phyloP scores from a whole-genome alignment of 345 rosid genomes.

The Kandelia obovata region DNA sequence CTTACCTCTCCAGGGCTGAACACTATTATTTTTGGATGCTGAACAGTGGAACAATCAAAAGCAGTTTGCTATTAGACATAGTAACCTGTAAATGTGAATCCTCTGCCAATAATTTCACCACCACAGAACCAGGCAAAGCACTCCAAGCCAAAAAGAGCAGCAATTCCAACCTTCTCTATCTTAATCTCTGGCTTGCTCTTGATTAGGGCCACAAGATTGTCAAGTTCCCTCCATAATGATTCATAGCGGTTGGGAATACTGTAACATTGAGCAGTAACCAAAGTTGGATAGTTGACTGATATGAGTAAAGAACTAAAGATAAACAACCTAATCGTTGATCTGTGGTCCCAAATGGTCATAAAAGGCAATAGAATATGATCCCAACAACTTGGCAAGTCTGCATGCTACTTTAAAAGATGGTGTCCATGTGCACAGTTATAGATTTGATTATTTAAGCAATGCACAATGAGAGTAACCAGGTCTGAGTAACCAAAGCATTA shows the following conservation, averaged over 20 bases:
- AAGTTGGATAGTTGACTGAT: not conserved
- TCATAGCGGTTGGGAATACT: slow-evolving; percentile 14
- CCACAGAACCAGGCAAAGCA: slow-evolving; percentile 23
- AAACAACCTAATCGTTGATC: too few relatives aligned
- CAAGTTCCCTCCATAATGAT: slow-evolving; percentile 15
- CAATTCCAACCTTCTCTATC: slow-evolving; percentile 12
- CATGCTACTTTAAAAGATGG: too few relatives aligned
- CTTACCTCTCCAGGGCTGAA: too few relatives aligned
- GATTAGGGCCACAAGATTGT: not conserved
- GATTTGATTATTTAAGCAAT: too few relatives aligned
- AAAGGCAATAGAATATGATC: too few relatives aligned
- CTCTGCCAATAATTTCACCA: slow-evolving; percentile 17
- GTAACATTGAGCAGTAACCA: not conserved
- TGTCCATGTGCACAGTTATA: too few relatives aligned
- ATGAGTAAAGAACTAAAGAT: too few relatives aligned
- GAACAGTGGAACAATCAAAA: not conserved
- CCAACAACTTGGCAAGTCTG: too few relatives aligned
- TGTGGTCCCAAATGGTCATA: too few relatives aligned
- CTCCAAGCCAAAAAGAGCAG: slow-evolving; percentile 17
- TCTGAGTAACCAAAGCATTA: too few relatives aligned
- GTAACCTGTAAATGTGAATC: slow-evolving; percentile 14
- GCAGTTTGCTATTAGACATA: not conserved
- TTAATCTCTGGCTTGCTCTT: slow-evolving; percentile 1
- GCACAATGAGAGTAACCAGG: too few relatives aligned
- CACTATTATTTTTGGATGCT: too few relatives aligned